phyloP scores from a whole-genome alignment of 2,329 filamentous ascomycete species.

The Fusarium temperatum region DNA sequence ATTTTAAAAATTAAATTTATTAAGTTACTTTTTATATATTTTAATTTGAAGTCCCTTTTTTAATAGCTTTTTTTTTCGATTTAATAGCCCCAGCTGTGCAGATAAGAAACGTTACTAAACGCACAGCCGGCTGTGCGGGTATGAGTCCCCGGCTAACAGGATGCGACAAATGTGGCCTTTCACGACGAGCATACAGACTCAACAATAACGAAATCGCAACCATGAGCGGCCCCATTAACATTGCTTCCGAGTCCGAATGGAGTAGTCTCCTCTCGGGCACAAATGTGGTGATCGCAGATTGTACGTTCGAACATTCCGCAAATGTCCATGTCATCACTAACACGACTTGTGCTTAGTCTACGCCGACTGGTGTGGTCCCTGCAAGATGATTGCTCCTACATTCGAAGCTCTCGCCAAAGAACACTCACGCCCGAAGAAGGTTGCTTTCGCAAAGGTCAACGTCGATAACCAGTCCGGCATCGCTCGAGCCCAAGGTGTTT shows the following conservation, averaged over 20 bases:
- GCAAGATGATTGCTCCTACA: conserved; percentile 88
- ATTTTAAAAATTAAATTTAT: too few species aligned
- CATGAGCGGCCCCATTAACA: conserved; percentile 61
- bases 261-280: conserved; percentile 75
- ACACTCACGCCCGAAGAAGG: conserved; percentile 80
- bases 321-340: conserved; percentile 36
- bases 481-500: conserved; percentile 78
- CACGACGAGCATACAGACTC: background rate
- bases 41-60: too few species aligned
- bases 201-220: conserved; percentile 31
- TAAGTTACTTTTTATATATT: too few species aligned
- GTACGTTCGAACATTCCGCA: conserved; percentile 59
- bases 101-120: too few species aligned
- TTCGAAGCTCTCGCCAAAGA: conserved; percentile 86
- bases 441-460: conserved; percentile 93
- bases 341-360: conserved; percentile 70
- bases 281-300: conserved; percentile 87
- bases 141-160: conserved; percentile 9
- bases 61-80: too few species aligned
- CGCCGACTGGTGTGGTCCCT: conserved; percentile 94
- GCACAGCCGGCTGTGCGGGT: too few species aligned
- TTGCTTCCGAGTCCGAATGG: conserved; percentile 76
- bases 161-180: conserved; percentile 38
- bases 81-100: too few species aligned
- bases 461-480: conserved; percentile 84